Conservation (phyloP, 345 rosid species). For the Brassica rapa region DNA sequence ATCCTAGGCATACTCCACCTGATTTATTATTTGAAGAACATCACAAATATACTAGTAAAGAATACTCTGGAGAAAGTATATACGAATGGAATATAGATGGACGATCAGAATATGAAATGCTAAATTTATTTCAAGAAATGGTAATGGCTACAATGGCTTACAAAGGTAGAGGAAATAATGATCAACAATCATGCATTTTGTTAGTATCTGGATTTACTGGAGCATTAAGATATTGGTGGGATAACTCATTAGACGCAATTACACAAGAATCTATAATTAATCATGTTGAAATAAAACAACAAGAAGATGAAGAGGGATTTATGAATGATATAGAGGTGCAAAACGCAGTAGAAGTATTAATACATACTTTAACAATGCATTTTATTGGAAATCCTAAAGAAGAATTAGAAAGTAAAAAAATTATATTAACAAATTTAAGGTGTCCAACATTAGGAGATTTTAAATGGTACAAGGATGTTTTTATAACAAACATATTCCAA, state of each 20-base stretch:
- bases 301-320: no score
- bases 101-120: not conserved
- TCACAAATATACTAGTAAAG: no score
- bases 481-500: not conserved
- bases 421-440: no score
- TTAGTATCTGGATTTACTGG: not conserved
- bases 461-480: not conserved
- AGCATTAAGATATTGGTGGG: not conserved
- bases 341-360: no score
- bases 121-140: not conserved
- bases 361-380: no score
- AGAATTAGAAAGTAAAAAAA: no score
- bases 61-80: not conserved
- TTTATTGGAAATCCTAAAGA: no score
- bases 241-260: no score
- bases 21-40: no score
- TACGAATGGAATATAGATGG: not conserved
- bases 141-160: not conserved
- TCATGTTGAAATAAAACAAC: not conserved
- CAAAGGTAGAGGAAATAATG: not conserved
- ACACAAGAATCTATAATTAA: not conserved
- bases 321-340: no score
- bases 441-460: not conserved
- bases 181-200: not conserved
- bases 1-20: no score